Conservation (phyloP, 495 filamentous ascomycete species). For the Annulohypoxylon nitens region DNA sequence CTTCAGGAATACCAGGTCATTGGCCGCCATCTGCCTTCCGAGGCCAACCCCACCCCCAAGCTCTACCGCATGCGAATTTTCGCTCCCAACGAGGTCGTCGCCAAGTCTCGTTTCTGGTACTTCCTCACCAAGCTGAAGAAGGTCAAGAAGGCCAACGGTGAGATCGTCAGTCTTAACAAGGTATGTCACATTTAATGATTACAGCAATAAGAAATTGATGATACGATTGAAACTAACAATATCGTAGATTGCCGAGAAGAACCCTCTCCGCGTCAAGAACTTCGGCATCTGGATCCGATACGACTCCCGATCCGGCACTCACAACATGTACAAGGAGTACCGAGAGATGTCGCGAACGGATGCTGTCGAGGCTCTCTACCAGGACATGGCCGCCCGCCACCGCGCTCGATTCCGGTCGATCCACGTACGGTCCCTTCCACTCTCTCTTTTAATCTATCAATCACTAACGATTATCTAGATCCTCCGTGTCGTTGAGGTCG, state of each 20-base stretch:
- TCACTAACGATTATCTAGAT: conserved; percentile 72
- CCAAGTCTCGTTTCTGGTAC: conserved; percentile 99
- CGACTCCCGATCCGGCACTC: conserved; percentile 98
- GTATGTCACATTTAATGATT: conserved; percentile 66
- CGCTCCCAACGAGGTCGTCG: conserved; percentile 95
- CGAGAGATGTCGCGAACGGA: conserved; percentile 95
- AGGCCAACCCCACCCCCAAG: conserved; percentile 94
- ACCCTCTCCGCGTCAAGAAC: conserved; percentile 99
- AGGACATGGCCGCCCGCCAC: conserved; percentile 99
- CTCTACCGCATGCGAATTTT: conserved; percentile 99
- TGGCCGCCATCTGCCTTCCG: conserved; percentile 96
- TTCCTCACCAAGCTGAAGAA: conserved; percentile 98
- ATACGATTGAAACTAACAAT: conserved; percentile 20
- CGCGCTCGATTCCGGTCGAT: conserved; percentile 97
- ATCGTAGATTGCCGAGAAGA: conserved; percentile 97
- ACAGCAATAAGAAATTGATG: background rate
- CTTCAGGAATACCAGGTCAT: conserved; percentile 99
- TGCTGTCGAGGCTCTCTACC: conserved; percentile 96
- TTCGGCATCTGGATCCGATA: conserved; percentile 99
- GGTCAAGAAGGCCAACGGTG: conserved; percentile 99
- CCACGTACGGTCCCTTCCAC: conserved; percentile 77
- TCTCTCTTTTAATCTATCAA: conserved; percentile 53
- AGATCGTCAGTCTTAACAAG: conserved; percentile 96
- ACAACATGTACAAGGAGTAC: conserved; percentile 99
- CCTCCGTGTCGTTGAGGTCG: conserved; percentile 96